Evolutionary conservation across 345 rosid species (phyloP).

Genomic region (Pseudoturritis turrita): DNA sequence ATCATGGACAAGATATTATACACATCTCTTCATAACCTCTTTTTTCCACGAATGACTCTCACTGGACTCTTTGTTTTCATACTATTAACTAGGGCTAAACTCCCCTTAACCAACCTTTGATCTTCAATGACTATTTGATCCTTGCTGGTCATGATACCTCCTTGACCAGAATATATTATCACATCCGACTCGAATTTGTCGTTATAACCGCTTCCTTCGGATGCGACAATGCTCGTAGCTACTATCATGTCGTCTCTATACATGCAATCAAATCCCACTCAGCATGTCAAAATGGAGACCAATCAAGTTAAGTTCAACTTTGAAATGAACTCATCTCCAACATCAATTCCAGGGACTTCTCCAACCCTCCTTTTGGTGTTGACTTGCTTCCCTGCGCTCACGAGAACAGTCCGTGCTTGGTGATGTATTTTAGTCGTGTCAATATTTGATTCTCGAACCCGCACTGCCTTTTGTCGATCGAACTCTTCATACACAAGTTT

Average conservation of each 20-base stretch:
- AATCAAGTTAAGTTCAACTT: slow-evolving; percentile 60
- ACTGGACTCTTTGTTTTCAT: no score
- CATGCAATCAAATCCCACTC: slow-evolving; percentile 71
- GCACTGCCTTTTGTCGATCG: not conserved
- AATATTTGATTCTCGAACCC: not conserved
- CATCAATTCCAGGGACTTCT: slow-evolving; percentile 71
- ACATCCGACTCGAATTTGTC: slow-evolving; percentile 45
- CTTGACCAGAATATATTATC: slow-evolving; percentile 66
- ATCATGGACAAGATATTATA: no score
- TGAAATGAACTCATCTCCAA: slow-evolving; percentile 78
- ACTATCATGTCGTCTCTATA: slow-evolving; percentile 31
- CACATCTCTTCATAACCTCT: no score
- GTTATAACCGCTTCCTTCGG: slow-evolving; percentile 60
- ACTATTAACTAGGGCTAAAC: no score
- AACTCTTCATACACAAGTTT: not conserved
- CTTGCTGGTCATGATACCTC: slow-evolving; percentile 54
- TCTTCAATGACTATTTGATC: slow-evolving; percentile 48
- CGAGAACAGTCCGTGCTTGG: not conserved
- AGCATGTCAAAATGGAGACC: slow-evolving; percentile 69
- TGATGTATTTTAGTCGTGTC: not conserved
- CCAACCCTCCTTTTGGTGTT: slow-evolving; percentile 50
- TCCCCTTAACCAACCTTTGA: no score
- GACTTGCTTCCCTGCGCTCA: slow-evolving; percentile 18
- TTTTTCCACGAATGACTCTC: no score
- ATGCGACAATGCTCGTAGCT: slow-evolving; percentile 74